Percentiles rank a stretch among this genome's conserved stretches.
Conservation (phyloP, 257 asterid genomes). For the Solanum piurae region DNA sequence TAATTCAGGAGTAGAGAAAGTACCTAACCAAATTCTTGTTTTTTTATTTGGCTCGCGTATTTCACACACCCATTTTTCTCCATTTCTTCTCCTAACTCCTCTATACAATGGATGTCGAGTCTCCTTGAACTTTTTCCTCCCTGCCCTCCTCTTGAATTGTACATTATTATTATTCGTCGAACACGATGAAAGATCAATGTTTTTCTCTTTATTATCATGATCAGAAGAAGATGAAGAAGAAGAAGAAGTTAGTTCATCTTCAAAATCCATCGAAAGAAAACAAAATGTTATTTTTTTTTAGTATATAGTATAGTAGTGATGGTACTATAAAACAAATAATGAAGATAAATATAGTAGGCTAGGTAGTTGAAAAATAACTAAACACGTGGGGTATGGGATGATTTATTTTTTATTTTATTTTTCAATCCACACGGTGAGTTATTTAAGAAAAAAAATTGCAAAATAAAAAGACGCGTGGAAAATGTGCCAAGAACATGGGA, state of each 20-base stretch:
- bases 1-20: slow-evolving; percentile 30
- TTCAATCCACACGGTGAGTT: neutral
- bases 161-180: neutral
- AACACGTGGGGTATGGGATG: neutral
- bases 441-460: neutral
- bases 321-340: neutral
- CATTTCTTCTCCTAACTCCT: slow-evolving; percentile 38
- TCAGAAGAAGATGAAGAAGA: neutral
- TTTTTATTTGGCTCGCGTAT: slow-evolving; percentile 28
- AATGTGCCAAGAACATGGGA: neutral
- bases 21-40: slow-evolving; percentile 38
- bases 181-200: neutral
- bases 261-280: neutral
- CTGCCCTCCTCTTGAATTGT: slow-evolving; percentile 35
- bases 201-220: neutral
- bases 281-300: neutral
- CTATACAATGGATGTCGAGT: slow-evolving; percentile 56
- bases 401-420: neutral
- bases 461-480: neutral
- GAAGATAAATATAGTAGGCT: neutral
- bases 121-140: slow-evolving; percentile 50
- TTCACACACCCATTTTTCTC: slow-evolving; percentile 60
- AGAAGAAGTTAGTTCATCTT: neutral
- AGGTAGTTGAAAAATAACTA: neutral
- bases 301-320: neutral